Percentiles rank a stretch among this genome's conserved stretches.
These are phyloP conservation scores for Pythium aquatile DNA, from an alignment of 352 stramenopile genomes.

Conservation along the genomic window DNA sequence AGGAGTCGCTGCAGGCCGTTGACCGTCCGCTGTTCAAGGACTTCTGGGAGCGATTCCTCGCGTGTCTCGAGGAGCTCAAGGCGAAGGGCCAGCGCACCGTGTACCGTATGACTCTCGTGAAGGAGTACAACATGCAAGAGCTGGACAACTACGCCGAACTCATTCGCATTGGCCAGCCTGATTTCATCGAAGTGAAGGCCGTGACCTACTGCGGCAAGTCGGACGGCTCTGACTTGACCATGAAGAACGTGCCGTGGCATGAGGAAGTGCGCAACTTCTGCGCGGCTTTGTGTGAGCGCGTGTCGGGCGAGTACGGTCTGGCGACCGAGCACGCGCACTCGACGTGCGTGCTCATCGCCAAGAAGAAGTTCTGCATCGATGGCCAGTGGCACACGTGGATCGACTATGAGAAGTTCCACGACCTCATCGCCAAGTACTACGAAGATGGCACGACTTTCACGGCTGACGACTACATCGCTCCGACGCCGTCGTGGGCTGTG, in stretches of 20 bases:
- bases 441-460: conserved; percentile 85
- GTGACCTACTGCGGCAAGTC: conserved; percentile 98
- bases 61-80: conserved; percentile 91
- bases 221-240: conserved; percentile 97
- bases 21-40: conserved; percentile 97
- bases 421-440: conserved; percentile 83
- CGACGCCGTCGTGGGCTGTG: conserved; percentile 94
- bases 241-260: conserved; percentile 98
- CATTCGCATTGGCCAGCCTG: conserved; percentile 88
- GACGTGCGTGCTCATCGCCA: conserved; percentile 94
- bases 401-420: conserved; percentile 97
- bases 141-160: conserved; percentile 94
- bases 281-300: conserved; percentile 70
- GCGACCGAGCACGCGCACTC: conserved; percentile 96
- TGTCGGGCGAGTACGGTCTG: conserved; percentile 90
- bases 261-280: conserved; percentile 95
- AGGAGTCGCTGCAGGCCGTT: conserved; percentile 94
- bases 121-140: conserved; percentile 98
- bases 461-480: conserved; percentile 93
- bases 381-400: conserved; percentile 99
- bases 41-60: conserved; percentile 96
- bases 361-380: conserved; percentile 86
- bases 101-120: conserved; percentile 97
- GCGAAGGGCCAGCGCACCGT: conserved; percentile 95
- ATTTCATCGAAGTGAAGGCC: conserved; percentile 97